A percentile compares a stretch with the other conserved stretches of the same genome.
These are phyloP conservation scores for Diaporthe capsici DNA, from an alignment of 2,329 filamentous ascomycete genomes.

Conservation along the genomic window DNA sequence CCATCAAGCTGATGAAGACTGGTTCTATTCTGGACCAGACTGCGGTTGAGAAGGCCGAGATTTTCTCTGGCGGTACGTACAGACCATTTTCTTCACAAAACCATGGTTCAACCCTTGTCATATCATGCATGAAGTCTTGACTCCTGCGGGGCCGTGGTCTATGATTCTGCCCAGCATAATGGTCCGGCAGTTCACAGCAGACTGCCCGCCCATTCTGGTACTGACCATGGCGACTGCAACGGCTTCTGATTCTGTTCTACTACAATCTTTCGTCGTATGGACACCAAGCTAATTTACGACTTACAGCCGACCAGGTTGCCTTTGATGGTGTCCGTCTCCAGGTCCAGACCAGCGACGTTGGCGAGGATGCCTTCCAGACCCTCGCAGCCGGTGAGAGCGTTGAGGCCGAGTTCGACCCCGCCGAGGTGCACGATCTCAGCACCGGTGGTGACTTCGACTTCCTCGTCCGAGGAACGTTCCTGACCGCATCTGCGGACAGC, in stretches of 20 bases:
- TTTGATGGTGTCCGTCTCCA: constrained; percentile 69
- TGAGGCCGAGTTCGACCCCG: constrained; percentile 67
- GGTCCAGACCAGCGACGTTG: constrained; percentile 60
- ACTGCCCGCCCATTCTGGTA: not conserved
- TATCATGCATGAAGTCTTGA: not conserved
- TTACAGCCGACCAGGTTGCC: constrained; percentile 56
- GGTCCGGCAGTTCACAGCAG: not conserved
- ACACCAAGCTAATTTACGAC: not conserved
- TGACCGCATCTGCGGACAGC: constrained; percentile 65
- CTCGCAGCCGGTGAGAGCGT: constrained; percentile 65
- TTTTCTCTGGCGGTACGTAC: constrained; percentile 62
- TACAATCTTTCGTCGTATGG: not conserved
- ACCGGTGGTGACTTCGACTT: constrained; percentile 69
- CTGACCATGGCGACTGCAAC: not conserved
- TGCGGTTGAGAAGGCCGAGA: constrained; percentile 67
- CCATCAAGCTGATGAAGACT: constrained; percentile 66
- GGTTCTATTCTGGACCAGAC: constrained; percentile 67
- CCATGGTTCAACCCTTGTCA: not conserved
- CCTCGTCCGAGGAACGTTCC: constrained; percentile 68
- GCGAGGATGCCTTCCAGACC: constrained; percentile 63
- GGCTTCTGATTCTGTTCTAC: not conserved
- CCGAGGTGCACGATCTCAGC: constrained; percentile 67
- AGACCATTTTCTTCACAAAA: not conserved
- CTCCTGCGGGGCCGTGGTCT: not conserved
- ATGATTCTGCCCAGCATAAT: constrained; percentile 21